A percentile compares a stretch with the other conserved stretches of the same genome.
Evolutionary conservation across 1,139 yeast species (phyloP).

Genomic region (Hyphopichia fennica): DNA sequence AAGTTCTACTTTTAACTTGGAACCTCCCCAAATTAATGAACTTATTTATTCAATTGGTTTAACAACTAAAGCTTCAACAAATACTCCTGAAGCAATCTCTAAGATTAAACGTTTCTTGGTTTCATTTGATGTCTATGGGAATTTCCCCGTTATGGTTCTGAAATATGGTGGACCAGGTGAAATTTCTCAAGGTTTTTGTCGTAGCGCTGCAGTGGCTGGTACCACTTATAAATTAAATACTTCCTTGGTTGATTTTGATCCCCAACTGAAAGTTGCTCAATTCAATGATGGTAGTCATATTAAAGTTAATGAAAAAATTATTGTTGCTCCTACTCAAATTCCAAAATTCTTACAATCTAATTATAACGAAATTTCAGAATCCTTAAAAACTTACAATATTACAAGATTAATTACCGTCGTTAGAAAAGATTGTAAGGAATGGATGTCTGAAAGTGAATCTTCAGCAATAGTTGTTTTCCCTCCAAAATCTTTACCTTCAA

Average conservation of each 20-base stretch:
- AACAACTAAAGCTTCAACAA: conserved; percentile 57
- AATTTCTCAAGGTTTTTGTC: conserved; percentile 92
- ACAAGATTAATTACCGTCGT: conserved; percentile 82
- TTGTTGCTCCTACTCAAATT: conserved; percentile 70
- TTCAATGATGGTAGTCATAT: conserved; percentile 78
- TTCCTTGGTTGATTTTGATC: conserved; percentile 61
- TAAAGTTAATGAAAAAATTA: conserved; percentile 72
- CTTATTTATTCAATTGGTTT: conserved; percentile 84
- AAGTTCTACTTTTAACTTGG: conserved; percentile 64
- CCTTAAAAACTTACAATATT: conserved; percentile 48
- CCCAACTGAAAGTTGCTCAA: conserved; percentile 61
- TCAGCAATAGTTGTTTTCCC: conserved; percentile 93
- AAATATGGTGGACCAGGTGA: conserved; percentile 98
- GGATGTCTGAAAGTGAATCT: conserved; percentile 85
- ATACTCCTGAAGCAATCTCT: conserved; percentile 72
- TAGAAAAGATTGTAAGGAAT: conserved; percentile 82
- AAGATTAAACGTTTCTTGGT: conserved; percentile 79
- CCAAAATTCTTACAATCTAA: conserved; percentile 47
- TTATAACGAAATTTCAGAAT: conserved; percentile 35
- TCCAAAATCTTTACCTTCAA: conserved; percentile 71
- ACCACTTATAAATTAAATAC: conserved; percentile 87
- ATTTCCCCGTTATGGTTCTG: conserved; percentile 87
- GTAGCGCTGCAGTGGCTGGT: conserved; percentile 98
- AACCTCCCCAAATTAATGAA: conserved; percentile 75
- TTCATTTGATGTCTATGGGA: conserved; percentile 92